A percentile compares a stretch with the other conserved stretches of the same genome.
Evolutionary conservation across 2,329 filamentous ascomycete species (phyloP).

Genomic region (Ceratocystis cacaofunesta): DNA sequence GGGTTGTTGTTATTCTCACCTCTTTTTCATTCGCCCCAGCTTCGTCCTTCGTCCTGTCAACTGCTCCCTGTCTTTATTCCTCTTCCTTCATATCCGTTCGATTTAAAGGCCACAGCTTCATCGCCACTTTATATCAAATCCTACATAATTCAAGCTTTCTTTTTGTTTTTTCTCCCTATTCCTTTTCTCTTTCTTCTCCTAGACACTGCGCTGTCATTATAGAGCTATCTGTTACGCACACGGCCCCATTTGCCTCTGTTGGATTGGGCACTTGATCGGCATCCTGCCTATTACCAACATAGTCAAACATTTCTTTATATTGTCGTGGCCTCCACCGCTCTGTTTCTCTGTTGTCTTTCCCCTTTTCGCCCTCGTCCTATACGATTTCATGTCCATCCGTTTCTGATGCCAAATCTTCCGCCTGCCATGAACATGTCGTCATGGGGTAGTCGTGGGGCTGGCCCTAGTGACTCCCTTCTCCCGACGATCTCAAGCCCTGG

Average conservation of each 20-base stretch:
- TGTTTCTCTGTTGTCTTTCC: neutral
- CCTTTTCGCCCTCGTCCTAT: neutral
- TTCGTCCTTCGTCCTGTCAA: neutral
- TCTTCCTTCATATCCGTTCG: neutral
- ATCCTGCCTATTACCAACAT: neutral
- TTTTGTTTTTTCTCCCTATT: neutral
- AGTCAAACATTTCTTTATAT: neutral
- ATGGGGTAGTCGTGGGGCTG: conserved; percentile 13
- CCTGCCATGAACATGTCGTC: conserved; percentile 15
- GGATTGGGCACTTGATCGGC: neutral
- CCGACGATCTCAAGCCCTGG: conserved; percentile 16
- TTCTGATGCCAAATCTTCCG: conserved; percentile 1
- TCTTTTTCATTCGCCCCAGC: neutral
- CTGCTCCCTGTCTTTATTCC: neutral
- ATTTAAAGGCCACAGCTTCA: conserved; percentile 3
- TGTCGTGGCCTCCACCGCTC: neutral
- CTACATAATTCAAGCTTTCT: neutral
- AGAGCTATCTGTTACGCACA: neutral
- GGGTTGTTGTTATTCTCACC: neutral
- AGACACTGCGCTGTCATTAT: neutral
- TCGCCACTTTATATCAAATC: neutral
- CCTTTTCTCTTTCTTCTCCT: neutral
- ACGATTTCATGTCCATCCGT: neutral
- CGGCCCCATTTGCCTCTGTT: neutral
- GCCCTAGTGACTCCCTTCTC: conserved; percentile 14